phyloP scores from a whole-genome alignment of 768 basidiomycete genomes.

The Fistulinella prunicolor region DNA sequence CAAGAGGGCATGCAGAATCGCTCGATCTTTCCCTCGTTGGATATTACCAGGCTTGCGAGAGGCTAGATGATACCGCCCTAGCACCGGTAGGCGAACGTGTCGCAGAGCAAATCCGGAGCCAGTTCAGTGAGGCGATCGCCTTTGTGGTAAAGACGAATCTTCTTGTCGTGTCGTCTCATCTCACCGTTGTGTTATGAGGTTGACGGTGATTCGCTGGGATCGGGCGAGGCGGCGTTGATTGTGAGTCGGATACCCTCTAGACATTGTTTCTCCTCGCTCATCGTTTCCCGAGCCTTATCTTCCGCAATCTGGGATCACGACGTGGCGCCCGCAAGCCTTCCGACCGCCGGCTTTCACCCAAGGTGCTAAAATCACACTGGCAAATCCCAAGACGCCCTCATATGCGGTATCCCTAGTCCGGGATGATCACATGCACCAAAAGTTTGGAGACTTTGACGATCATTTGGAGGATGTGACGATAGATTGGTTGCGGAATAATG shows the following conservation, averaged over 20 bases:
- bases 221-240: constrained; percentile 51
- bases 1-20: constrained; percentile 55
- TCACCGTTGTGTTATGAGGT: constrained; percentile 38
- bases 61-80: constrained; percentile 56
- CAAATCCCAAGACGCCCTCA: constrained; percentile 42
- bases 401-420: constrained; percentile 50
- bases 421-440: constrained; percentile 48
- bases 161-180: constrained; percentile 2
- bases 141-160: constrained; percentile 53
- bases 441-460: constrained; percentile 80
- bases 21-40: constrained; percentile 56
- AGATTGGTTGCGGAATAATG: constrained; percentile 46
- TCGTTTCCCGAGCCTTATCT: constrained; percentile 47
- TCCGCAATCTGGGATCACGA: constrained; percentile 34
- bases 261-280: constrained; percentile 1
- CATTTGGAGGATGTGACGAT: constrained; percentile 69
- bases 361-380: constrained; percentile 47
- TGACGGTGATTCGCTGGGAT: constrained; percentile 57
- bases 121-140: constrained; percentile 60
- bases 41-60: constrained; percentile 73
- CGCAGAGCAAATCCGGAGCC: constrained; percentile 49
- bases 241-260: constrained; percentile 39
- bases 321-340: constrained; percentile 48
- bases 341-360: constrained; percentile 42
- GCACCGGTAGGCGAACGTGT: constrained; percentile 67